Conservation (phyloP, 2,329 filamentous ascomycete genomes). For the Fusarium vanettenii region DNA sequence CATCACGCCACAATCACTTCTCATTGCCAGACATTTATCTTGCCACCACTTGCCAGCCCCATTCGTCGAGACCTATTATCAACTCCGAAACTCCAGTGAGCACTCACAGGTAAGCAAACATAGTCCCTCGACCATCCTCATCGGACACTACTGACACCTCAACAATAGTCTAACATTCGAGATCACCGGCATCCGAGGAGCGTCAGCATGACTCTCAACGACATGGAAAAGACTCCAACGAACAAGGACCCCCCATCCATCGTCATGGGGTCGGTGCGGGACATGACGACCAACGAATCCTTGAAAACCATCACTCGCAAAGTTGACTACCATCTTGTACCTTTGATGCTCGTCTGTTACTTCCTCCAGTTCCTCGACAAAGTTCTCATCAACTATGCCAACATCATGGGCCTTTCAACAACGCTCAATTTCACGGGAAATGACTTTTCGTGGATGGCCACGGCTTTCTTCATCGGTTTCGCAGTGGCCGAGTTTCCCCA, state of each 20-base stretch:
- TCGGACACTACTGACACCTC: background rate
- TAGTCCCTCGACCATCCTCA: background rate
- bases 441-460: conserved; percentile 48
- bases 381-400: conserved; percentile 45
- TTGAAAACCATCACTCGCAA: conserved; percentile 35
- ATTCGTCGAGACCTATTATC: background rate
- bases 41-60: background rate
- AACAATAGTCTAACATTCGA: background rate
- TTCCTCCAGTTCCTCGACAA: conserved; percentile 46
- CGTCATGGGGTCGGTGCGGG: background rate
- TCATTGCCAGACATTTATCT: background rate
- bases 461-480: conserved; percentile 47
- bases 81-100: background rate
- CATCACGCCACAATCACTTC: background rate
- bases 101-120: background rate
- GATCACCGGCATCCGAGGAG: background rate
- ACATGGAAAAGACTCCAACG: conserved; percentile 2
- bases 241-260: background rate
- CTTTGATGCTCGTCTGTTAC: conserved; percentile 43
- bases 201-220: background rate
- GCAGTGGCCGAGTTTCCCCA: conserved; percentile 44
- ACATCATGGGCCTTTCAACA: conserved; percentile 46
- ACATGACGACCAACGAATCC: background rate
- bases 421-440: conserved; percentile 47
- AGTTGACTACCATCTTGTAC: conserved; percentile 41